phyloP scores from a whole-genome alignment of 441 rosid genomes.

The Adansonia madagascariensis region DNA sequence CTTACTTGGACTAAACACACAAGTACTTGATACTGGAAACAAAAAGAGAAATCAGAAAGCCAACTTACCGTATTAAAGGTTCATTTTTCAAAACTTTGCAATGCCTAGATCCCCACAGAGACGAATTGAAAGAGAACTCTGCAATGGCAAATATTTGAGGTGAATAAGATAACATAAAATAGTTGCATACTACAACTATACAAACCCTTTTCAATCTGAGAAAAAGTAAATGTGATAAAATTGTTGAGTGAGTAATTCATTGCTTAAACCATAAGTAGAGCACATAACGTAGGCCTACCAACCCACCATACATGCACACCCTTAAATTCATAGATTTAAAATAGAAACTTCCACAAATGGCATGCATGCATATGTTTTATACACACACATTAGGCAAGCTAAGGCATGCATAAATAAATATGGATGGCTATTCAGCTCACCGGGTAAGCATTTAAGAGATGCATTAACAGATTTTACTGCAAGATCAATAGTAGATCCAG shows the following conservation, averaged over 20 bases:
- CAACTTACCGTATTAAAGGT: slow-evolving; percentile 41
- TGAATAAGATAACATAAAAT: background rate
- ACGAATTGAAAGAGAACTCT: slow-evolving; percentile 40
- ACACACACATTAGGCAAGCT: background rate
- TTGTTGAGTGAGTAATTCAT: background rate
- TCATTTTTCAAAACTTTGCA: slow-evolving; percentile 31
- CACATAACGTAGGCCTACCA: background rate
- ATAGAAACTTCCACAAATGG: background rate
- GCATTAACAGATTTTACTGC: slow-evolving; percentile 40
- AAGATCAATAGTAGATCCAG: slow-evolving; percentile 27
- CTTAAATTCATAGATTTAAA: background rate
- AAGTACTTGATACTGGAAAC: background rate
- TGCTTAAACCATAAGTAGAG: background rate
- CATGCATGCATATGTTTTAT: slow-evolving; percentile 4
- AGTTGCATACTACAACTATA: background rate
- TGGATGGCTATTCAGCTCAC: slow-evolving; percentile 36
- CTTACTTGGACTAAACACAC: background rate
- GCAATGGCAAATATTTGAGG: slow-evolving; percentile 26
- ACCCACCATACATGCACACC: too few relatives aligned
- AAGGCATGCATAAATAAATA: background rate
- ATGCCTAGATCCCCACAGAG: slow-evolving; percentile 27
- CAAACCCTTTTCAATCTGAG: background rate
- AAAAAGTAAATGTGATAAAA: background rate
- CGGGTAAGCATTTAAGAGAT: slow-evolving; percentile 39
- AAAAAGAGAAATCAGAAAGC: slow-evolving; percentile 12